phyloP scores from a whole-genome alignment of 352 stramenopile species.

The Phytophthora pisi region DNA sequence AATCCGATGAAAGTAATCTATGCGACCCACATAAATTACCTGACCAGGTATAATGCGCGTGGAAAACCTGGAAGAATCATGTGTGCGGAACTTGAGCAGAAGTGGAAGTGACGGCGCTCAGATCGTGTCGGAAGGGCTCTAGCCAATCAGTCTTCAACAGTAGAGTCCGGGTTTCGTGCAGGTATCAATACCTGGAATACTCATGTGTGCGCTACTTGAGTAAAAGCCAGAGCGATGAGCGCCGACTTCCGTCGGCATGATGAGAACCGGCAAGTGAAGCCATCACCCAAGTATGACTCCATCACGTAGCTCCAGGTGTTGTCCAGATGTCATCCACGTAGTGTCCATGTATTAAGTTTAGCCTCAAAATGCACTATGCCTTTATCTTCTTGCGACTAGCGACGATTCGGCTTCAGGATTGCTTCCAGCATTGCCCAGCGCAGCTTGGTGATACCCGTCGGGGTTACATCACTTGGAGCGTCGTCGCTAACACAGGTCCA shows the following conservation, averaged over 20 bases:
- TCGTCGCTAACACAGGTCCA: conserved; percentile 7
- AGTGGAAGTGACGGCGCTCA: not conserved
- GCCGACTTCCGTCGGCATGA: not conserved
- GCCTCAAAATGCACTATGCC: not conserved
- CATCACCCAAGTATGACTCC: not conserved
- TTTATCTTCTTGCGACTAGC: not conserved
- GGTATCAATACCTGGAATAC: too few relatives aligned
- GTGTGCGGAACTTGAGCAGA: not conserved
- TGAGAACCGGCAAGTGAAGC: not conserved
- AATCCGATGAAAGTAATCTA: conserved; percentile 5
- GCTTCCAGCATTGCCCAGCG: conserved; percentile 5
- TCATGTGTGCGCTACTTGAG: not conserved
- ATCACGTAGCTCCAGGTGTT: not conserved
- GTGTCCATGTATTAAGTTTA: conserved; percentile 12
- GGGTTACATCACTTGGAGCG: not conserved
- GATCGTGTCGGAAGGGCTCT: not conserved
- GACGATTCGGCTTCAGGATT: conserved; percentile 3
- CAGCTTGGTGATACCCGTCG: conserved; percentile 1
- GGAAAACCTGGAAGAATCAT: not conserved
- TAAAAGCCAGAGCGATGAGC: conserved; percentile 5
- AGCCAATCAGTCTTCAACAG: not conserved
- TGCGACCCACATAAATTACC: not conserved
- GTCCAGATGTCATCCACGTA: conserved; percentile 7
- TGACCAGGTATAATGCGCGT: not conserved
- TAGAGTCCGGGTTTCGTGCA: not conserved